Evolutionary conservation across 108 stramenopile genomes (phyloP).

Genomic region (Cyclotella distinguenda): DNA sequence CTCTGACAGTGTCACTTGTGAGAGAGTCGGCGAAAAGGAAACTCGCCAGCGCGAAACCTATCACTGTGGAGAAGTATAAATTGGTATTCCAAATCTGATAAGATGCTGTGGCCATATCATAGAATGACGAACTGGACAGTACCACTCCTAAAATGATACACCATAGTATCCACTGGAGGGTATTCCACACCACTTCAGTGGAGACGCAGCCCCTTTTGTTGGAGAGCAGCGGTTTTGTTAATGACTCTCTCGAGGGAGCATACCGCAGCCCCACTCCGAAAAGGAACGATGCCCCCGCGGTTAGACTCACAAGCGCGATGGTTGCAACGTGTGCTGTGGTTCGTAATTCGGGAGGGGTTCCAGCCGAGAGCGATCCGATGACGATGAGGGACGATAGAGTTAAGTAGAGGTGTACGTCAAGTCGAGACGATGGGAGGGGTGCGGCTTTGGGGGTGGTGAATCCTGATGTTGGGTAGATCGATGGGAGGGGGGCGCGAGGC

Average conservation of each 20-base stretch:
- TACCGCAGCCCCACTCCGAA: constrained; percentile 4
- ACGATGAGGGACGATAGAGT: background rate
- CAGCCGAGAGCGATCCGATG: background rate
- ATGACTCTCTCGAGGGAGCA: background rate
- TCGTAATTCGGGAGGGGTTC: background rate
- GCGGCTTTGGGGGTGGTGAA: background rate
- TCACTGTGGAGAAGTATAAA: constrained; percentile 2
- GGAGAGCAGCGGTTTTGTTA: background rate
- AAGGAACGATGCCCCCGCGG: background rate
- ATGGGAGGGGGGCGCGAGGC: background rate
- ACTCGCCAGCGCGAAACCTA: background rate
- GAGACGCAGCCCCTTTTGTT: background rate
- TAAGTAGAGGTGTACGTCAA: constrained; percentile 2
- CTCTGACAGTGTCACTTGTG: background rate
- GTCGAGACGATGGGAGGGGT: background rate
- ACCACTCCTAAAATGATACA: background rate
- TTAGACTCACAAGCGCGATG: background rate
- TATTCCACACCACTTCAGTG: background rate
- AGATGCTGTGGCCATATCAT: background rate
- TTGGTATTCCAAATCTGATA: constrained; percentile 3
- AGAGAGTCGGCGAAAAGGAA: background rate
- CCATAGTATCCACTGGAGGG: background rate
- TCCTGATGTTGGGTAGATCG: background rate
- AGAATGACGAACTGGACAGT: background rate
- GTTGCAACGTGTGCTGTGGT: background rate